A percentile compares a stretch with the other conserved stretches of the same genome.
These are phyloP conservation scores for Dispira simplex DNA, from an alignment of 192 early-diverging fungal species.

Conservation along the genomic window DNA sequence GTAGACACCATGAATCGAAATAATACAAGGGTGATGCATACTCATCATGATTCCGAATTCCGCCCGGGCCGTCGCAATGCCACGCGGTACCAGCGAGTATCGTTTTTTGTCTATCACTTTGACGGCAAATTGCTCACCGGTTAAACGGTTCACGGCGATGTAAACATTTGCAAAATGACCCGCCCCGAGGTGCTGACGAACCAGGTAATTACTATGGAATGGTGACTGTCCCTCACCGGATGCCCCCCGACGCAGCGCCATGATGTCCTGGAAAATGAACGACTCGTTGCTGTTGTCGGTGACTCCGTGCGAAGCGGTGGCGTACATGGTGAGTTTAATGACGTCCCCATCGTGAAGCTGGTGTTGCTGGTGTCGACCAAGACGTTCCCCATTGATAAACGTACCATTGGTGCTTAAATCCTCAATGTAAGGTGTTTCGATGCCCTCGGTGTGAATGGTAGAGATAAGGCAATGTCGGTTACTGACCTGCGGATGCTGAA, in stretches of 20 bases:
- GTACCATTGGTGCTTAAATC: constrained; percentile 56
- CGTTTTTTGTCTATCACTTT: constrained; percentile 58
- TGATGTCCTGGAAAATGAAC: constrained; percentile 27
- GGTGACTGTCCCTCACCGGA: constrained; percentile 21
- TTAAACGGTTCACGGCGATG: constrained; percentile 40
- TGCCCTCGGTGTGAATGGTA: constrained; percentile 19
- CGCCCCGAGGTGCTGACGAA: constrained; percentile 22
- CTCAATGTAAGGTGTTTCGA: constrained; percentile 21
- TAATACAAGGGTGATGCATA: constrained; percentile 25
- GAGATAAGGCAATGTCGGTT: constrained; percentile 35
- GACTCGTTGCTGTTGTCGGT: constrained; percentile 12
- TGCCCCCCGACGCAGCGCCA: constrained; percentile 24
- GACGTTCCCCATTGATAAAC: constrained; percentile 39
- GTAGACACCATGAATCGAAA: constrained; percentile 28
- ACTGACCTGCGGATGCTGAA: constrained; percentile 30
- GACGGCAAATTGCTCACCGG: constrained; percentile 47
- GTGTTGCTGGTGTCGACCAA: constrained; percentile 29
- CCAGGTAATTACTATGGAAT: constrained; percentile 28
- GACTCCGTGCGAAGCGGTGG: constrained; percentile 11
- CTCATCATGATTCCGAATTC: constrained; percentile 30
- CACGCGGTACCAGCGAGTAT: constrained; percentile 18
- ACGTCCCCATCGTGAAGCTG: constrained; percentile 42
- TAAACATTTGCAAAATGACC: constrained; percentile 53
- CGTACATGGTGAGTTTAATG: constrained; percentile 38
- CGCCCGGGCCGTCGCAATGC: constrained; percentile 22